Percentiles rank a stretch among this genome's conserved stretches.
phyloP scores from a whole-genome alignment of 768 basidiomycete genomes.

The Leccinum obscurum region DNA sequence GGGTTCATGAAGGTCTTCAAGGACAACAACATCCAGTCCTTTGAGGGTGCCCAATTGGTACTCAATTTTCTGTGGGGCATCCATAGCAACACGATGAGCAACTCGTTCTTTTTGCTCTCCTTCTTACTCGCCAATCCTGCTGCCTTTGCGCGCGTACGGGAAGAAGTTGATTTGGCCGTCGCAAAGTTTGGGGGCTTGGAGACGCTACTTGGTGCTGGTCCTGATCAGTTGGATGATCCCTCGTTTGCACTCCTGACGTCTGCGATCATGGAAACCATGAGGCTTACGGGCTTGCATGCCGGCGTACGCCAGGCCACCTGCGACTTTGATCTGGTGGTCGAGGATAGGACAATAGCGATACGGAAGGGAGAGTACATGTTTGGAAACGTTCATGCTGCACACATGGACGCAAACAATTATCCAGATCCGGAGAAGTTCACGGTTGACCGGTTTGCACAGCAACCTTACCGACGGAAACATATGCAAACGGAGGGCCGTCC shows the following conservation, averaged over 20 bases:
- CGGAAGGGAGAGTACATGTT: conserved; percentile 24
- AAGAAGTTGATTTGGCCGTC: conserved; percentile 42
- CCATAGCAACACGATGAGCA: conserved; percentile 25
- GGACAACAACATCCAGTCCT: conserved; percentile 16
- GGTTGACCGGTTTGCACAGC: conserved; percentile 22
- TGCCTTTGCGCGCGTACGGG: conserved; percentile 45
- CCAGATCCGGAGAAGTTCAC: conserved; percentile 15
- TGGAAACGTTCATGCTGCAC: conserved; percentile 17
- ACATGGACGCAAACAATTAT: conserved; percentile 18
- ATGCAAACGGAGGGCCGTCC: conserved; percentile 12
- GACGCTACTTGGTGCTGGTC: conserved; percentile 11
- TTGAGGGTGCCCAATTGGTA: conserved; percentile 20
- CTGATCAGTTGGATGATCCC: conserved; percentile 17
- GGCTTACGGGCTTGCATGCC: conserved; percentile 20
- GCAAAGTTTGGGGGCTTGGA: conserved; percentile 14
- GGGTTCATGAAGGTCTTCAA: conserved; percentile 20
- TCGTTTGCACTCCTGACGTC: conserved; percentile 25
- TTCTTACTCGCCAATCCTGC: conserved; percentile 43
- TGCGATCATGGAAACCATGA: conserved; percentile 29
- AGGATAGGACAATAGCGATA: conserved; percentile 12
- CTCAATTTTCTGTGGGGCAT: conserved; percentile 24
- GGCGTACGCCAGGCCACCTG: conserved; percentile 17
- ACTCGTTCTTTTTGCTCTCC: conserved; percentile 18
- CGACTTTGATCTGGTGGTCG: conserved; percentile 19
- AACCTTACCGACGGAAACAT: conserved; percentile 13